Evolutionary conservation across 805 yeast genomes (phyloP), one percentile per base, ranked within the genome.

Genomic region (Millerago galiae): DNA sequence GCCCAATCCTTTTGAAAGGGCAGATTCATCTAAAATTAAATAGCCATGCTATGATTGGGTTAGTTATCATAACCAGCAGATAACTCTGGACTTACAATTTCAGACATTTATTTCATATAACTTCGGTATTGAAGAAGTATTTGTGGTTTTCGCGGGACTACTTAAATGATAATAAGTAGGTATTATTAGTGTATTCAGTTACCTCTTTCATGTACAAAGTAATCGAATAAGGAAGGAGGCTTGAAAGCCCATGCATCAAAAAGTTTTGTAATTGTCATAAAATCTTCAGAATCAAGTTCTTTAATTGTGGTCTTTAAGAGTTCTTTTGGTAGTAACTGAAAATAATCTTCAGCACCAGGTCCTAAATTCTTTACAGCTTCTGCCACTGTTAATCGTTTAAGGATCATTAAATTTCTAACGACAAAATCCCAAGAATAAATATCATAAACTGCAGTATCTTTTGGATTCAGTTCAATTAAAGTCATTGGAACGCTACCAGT

Each of bases 231-330:
- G 6, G 48, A 38, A n/a, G 65, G 72, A 0, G 95, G 97, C 60
- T 81, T 88, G 68, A 89, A 91, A 0, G 97, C 93, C 98, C 97
- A 91, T 12, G 63, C 54, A 34, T 67, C 70, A 56, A 82, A 87
- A 3, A 63, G 67, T 3, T 72, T 61, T 9, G 79, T 67, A 6
- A 90, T 56, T 6, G 59, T 50, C 6, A 67, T 44, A 46, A 82
- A 66, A n/a, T 88, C 91, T 1, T 73, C 75, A 2, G 65, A 55
- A 0, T 78, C 66, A 37, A 89, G 63, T 4, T 73, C 71, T 13
- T 64, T 59, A 1, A 82, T 73, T 4, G 58, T 56, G 46, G 68
- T 75, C 13, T 71, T 56, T 40, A 76, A 53, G 2, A 81, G 38
- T 0, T 63, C 66, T 12, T 45, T 38, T 11, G 61, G 53, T 2